Conservation (phyloP, 2,329 filamentous ascomycete species). For the Diaporthe ilicicola region DNA sequence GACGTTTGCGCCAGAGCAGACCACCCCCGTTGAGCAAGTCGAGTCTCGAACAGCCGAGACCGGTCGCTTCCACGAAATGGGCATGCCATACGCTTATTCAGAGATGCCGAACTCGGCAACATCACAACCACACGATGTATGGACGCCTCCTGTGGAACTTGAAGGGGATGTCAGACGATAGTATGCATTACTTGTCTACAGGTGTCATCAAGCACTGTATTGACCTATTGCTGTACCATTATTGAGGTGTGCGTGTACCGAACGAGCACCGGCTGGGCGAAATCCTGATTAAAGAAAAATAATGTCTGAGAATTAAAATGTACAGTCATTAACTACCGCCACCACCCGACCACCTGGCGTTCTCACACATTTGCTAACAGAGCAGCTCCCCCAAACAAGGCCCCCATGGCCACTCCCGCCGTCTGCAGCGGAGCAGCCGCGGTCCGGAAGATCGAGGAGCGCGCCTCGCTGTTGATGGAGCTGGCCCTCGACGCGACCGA, state of each 20-base stretch:
- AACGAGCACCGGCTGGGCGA: neutral
- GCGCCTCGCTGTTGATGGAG: slow-evolving; percentile 5
- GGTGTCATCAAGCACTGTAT: neutral
- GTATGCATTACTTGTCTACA: neutral
- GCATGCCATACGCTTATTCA: neutral
- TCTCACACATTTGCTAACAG: neutral
- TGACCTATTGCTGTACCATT: neutral
- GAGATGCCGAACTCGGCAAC: slow-evolving; percentile 4
- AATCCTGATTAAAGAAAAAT: neutral
- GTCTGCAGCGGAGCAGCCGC: slow-evolving; percentile 2
- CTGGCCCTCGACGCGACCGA: slow-evolving; percentile 10
- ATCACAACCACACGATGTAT: neutral
- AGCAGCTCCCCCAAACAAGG: neutral
- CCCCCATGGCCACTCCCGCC: neutral
- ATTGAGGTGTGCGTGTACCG: neutral
- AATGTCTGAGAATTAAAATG: neutral
- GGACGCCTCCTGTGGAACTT: neutral
- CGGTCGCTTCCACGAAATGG: neutral
- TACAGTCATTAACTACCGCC: neutral
- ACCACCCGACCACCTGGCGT: neutral
- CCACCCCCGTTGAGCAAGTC: neutral
- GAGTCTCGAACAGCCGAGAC: neutral
- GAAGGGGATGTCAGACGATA: neutral
- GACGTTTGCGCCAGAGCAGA: neutral
- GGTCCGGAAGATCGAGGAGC: neutral